Conservation (phyloP, 2,329 filamentous ascomycete species). For the Fusarium abutilonis region DNA sequence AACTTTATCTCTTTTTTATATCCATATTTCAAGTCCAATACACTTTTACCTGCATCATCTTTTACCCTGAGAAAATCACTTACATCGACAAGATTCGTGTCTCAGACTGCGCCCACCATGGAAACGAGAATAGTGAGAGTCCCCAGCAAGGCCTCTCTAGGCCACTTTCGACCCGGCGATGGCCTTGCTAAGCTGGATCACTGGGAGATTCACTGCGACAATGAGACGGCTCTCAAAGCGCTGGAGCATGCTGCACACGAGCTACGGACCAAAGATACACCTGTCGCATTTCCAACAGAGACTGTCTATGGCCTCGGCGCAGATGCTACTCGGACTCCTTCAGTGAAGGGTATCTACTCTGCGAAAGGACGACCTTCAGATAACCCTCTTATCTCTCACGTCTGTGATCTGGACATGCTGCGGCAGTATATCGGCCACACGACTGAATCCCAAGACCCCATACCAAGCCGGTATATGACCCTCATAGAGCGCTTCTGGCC, state of each 20-base stretch:
- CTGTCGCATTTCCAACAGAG: slow-evolving; percentile 96
- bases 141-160: slow-evolving; percentile 47
- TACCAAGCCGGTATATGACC: slow-evolving; percentile 80
- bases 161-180: slow-evolving; percentile 47
- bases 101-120: slow-evolving; percentile 45
- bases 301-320: slow-evolving; percentile 98
- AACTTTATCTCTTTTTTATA: slow-evolving; percentile 4
- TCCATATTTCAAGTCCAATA: slow-evolving; percentile 6
- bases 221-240: slow-evolving; percentile 48
- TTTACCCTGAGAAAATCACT: slow-evolving; percentile 36
- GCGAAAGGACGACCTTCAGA: slow-evolving; percentile 92
- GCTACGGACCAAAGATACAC: slow-evolving; percentile 72
- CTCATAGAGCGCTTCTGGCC: slow-evolving; percentile 92
- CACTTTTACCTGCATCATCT: slow-evolving; percentile 1
- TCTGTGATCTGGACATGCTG: slow-evolving; percentile 83
- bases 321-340: slow-evolving; percentile 84
- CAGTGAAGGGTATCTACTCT: slow-evolving; percentile 90
- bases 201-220: slow-evolving; percentile 54
- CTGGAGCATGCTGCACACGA: slow-evolving; percentile 73
- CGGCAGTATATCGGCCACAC: slow-evolving; percentile 65
- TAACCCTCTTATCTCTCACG: slow-evolving; percentile 94
- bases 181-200: slow-evolving; percentile 51
- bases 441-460: slow-evolving; percentile 49
- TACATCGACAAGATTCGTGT: slow-evolving; percentile 40
- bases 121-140: slow-evolving; percentile 55